These are phyloP conservation scores for Fusarium tupiense DNA, from an alignment of 2,329 filamentous ascomycete genomes.

Conservation along the genomic window DNA sequence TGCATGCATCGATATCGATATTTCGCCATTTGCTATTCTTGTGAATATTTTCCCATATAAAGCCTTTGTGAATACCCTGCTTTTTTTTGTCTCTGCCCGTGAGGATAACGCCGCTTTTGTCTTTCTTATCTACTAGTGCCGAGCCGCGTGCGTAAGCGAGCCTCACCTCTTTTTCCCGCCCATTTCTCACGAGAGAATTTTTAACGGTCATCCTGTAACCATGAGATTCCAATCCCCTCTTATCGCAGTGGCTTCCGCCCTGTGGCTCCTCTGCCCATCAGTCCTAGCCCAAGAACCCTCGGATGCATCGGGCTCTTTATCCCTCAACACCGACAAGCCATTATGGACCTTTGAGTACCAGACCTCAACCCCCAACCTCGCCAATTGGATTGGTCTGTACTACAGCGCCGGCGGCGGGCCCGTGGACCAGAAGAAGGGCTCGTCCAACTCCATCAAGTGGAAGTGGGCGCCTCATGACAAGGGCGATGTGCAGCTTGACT, in stretches of 20 bases:
- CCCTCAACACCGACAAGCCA: conserved; percentile 20
- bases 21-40: conserved; percentile 7
- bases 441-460: conserved; percentile 47
- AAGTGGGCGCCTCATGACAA: conserved; percentile 43
- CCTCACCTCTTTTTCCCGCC: background rate
- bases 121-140: background rate
- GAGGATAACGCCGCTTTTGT: background rate
- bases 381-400: conserved; percentile 54
- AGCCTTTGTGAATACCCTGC: background rate
- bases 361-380: conserved; percentile 39
- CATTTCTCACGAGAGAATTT: background rate
- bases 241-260: conserved; percentile 13
- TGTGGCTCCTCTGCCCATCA: conserved; percentile 25
- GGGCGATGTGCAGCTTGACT: conserved; percentile 44
- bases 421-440: conserved; percentile 44
- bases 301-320: conserved; percentile 28
- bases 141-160: conserved; percentile 2
- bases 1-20: background rate
- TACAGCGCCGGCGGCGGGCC: conserved; percentile 48
- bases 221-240: conserved; percentile 29
- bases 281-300: conserved; percentile 9
- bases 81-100: background rate
- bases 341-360: conserved; percentile 50
- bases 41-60: background rate
- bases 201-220: background rate